phyloP scores from a whole-genome alignment of 1,284 basidiomycete species.

The Melanopsichium pennsylvanicum region DNA sequence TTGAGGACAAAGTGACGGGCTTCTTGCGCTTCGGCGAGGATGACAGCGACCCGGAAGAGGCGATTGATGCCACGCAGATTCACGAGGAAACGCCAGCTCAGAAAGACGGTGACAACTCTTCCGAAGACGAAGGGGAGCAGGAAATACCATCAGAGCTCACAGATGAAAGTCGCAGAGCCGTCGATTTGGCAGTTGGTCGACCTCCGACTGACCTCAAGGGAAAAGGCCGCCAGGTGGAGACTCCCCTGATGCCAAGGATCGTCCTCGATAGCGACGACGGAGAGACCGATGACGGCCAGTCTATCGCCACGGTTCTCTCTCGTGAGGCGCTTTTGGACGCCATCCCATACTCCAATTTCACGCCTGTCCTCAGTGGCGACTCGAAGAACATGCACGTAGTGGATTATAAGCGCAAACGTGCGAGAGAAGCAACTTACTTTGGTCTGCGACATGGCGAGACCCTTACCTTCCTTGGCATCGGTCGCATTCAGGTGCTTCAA shows the following conservation, averaged over 20 bases:
- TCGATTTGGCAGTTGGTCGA: too few species aligned
- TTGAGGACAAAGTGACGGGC: conserved; percentile 26
- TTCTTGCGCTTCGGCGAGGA: conserved; percentile 27
- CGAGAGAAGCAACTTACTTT: conserved; percentile 23
- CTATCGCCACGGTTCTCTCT: neutral
- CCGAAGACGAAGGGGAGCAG: conserved; percentile 20
- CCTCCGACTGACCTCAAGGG: conserved; percentile 2
- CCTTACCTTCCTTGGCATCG: conserved; percentile 34
- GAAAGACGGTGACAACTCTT: conserved; percentile 8
- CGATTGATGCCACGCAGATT: neutral
- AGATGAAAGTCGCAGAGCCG: too few species aligned
- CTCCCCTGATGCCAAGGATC: too few species aligned
- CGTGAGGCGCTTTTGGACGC: conserved; percentile 22
- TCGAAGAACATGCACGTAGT: conserved; percentile 5
- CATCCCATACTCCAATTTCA: conserved; percentile 35
- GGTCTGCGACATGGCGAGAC: conserved; percentile 24
- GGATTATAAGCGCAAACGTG: conserved; percentile 29
- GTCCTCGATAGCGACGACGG: neutral
- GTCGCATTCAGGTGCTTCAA: conserved; percentile 17
- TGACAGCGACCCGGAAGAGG: conserved; percentile 11
- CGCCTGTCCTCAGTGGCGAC: conserved; percentile 4
- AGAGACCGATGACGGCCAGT: neutral
- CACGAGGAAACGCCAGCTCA: neutral
- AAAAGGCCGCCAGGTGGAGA: too few species aligned
- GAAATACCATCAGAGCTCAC: too few species aligned